Evolutionary conservation across 768 basidiomycete genomes (phyloP), one percentile per base, ranked within the genome.

Genomic region (Mycena leptocephala): DNA sequence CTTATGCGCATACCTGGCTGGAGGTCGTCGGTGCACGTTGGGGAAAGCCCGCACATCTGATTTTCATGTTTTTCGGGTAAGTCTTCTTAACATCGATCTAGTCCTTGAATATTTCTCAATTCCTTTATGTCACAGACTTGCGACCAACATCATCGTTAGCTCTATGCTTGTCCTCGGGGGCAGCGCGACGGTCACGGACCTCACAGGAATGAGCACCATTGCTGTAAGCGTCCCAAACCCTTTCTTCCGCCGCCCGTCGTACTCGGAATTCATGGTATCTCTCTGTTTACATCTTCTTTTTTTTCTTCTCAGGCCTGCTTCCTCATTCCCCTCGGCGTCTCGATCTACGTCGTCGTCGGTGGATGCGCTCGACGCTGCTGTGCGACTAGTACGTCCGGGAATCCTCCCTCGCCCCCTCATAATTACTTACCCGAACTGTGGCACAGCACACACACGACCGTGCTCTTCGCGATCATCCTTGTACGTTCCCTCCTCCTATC

Each of bases 141-240:
- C 95, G 3, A 97, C 97, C 39, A 97, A 97, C 83, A 88, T 98
- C 70, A 95, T 97, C 80, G 96, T 97, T n/a, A 95, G 95, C 62
- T 95, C 93, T 14, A 95, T 95, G 94, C 87, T 94, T 32, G 92
- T 94, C 76, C 89, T 95, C 13, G 95, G 95, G 8, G 94, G 94
- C 4, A 94, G 95, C 0, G 97, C 97, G 0, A 97, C 97, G 1
- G 97, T 99, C 55, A 93, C 93, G 0, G 92, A 92, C 77, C 83
- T 99, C 75, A 97, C 97, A 0, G 97, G 96, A 0, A 98, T 98
- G 95, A 92, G 87, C 81, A 98, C 96, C 20, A 90, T 96, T 76
- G 96, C 95, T 46, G 92, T 92, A 78, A 73, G 89, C 35, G 37
- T n/a, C 41, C 28, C 39, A 20, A 13, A 22, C 10, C 41, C 11